Conservation (phyloP, 331 rosid genomes). For the Spiraea crenata region DNA sequence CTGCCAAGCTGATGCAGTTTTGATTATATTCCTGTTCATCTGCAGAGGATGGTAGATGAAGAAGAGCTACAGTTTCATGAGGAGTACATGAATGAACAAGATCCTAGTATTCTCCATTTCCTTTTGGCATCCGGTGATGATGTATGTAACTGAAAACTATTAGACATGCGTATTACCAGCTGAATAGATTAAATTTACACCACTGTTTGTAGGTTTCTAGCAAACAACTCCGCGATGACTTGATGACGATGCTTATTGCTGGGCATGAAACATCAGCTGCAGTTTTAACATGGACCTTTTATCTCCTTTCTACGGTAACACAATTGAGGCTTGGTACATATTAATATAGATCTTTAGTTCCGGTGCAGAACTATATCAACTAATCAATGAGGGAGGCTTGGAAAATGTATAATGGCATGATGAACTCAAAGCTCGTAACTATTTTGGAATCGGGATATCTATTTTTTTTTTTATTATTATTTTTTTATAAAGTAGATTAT, state of each 20-base stretch:
- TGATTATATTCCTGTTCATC: constrained; percentile 18
- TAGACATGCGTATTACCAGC: neutral
- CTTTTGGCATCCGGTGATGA: constrained; percentile 98
- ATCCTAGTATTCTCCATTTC: constrained; percentile 96
- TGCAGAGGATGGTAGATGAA: constrained; percentile 96
- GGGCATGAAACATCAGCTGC: constrained; percentile 99
- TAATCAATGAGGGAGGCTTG: neutral
- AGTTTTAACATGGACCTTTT: constrained; percentile 96
- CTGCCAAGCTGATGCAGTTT: constrained; percentile 21
- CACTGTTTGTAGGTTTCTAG: constrained; percentile 71
- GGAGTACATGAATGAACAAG: constrained; percentile 92
- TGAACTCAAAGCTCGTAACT: neutral
- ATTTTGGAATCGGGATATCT: neutral
- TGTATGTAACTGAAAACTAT: constrained; percentile 33
- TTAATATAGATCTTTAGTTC: neutral
- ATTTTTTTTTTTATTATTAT: too few relatives aligned
- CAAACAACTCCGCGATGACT: constrained; percentile 98
- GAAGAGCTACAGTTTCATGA: constrained; percentile 96
- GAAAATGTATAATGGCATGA: neutral
- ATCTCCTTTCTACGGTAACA: constrained; percentile 76
- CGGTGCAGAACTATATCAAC: neutral
- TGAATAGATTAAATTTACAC: constrained; percentile 17
- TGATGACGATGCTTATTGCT: constrained; percentile 98
- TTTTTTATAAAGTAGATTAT: neutral
- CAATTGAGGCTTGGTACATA: neutral